phyloP scores from a whole-genome alignment of 192 early-diverging fungal species.

The Coemansia sp. region DNA sequence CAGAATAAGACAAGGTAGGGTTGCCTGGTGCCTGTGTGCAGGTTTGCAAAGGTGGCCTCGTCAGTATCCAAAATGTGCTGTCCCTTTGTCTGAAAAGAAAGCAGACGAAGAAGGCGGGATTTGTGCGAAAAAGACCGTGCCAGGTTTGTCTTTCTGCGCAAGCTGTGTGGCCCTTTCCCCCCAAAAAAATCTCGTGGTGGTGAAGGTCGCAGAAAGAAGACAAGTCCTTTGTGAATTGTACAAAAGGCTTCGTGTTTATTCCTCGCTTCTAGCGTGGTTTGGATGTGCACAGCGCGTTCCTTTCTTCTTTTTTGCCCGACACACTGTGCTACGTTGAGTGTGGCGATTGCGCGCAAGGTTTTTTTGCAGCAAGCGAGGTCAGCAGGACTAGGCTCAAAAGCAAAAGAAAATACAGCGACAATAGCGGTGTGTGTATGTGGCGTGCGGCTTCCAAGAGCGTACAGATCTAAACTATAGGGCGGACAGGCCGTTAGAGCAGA shows the following conservation, averaged over 20 bases:
- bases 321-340: not conserved
- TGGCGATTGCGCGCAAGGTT: not conserved
- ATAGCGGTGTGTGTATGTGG: not conserved
- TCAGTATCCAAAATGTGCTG: not conserved
- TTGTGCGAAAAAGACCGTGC: not conserved
- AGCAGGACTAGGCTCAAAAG: not conserved
- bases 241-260: slow-evolving; percentile 12
- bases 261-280: not conserved
- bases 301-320: too few relatives aligned
- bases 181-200: slow-evolving; percentile 1
- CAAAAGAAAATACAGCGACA: not conserved
- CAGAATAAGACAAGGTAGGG: not conserved
- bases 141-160: slow-evolving; percentile 19
- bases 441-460: slow-evolving; percentile 2
- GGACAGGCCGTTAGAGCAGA: not conserved
- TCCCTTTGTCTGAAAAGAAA: slow-evolving; percentile 13
- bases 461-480: not conserved
- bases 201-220: slow-evolving; percentile 18
- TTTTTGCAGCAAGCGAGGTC: not conserved
- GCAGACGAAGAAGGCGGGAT: not conserved
- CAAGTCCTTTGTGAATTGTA: slow-evolving; percentile 17
- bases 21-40: not conserved
- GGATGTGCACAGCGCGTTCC: too few relatives aligned
- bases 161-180: not conserved
- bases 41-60: not conserved